These are phyloP conservation scores for Limnomonas spitsbergensis DNA, from an alignment of 139 green algal species.

Conservation along the genomic window DNA sequence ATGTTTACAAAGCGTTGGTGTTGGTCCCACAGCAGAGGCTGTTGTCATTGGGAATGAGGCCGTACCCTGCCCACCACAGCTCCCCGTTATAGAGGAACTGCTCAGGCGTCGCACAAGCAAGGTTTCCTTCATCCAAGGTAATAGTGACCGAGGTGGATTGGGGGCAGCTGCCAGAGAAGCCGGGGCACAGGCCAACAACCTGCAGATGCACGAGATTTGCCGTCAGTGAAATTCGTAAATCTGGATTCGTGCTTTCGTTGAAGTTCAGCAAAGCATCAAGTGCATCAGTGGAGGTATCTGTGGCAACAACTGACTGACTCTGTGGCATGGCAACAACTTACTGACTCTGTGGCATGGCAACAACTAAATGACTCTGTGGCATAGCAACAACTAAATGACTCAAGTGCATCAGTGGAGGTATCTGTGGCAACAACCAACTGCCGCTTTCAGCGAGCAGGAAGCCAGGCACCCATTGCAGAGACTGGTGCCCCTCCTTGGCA, in stretches of 20 bases:
- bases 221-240: neutral
- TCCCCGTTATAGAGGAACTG: neutral
- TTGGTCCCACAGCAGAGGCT: neutral
- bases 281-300: neutral
- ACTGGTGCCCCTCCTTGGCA: neutral
- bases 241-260: neutral
- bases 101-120: neutral
- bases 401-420: neutral
- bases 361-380: too few relatives aligned
- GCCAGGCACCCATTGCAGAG: too few relatives aligned
- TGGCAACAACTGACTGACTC: too few relatives aligned
- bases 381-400: too few relatives aligned
- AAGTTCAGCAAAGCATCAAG: neutral
- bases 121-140: neutral
- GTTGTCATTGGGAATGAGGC: neutral
- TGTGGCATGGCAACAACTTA: too few relatives aligned
- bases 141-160: neutral
- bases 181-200: neutral
- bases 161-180: neutral
- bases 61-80: neutral
- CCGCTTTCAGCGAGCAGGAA: too few relatives aligned
- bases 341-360: too few relatives aligned
- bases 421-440: too few relatives aligned
- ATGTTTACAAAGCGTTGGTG: neutral
- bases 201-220: neutral